These are phyloP conservation scores for Irpex lacteus DNA, from an alignment of 1,284 basidiomycete species.

Conservation along the genomic window DNA sequence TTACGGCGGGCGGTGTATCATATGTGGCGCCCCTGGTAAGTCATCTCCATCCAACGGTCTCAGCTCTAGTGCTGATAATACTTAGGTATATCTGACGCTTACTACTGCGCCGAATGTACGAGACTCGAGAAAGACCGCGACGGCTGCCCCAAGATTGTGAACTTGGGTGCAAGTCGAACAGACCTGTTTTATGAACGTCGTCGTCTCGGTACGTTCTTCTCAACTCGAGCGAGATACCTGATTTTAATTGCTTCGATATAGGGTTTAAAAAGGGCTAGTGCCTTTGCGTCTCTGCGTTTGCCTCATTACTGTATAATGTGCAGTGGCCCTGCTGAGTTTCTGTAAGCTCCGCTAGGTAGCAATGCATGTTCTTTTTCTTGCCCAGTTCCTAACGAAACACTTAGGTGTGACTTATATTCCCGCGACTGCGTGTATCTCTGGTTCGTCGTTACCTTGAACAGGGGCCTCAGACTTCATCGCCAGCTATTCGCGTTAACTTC, in stretches of 20 bases:
- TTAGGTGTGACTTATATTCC: not conserved
- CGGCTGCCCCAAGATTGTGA: slow-evolving; percentile 98
- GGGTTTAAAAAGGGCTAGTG: slow-evolving; percentile 80
- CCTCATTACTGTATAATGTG: not conserved
- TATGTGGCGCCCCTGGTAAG: slow-evolving; percentile 90
- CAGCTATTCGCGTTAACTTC: too few species aligned
- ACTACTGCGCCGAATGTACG: slow-evolving; percentile 97
- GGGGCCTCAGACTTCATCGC: not conserved
- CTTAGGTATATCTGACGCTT: slow-evolving; percentile 92
- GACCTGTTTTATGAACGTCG: slow-evolving; percentile 89
- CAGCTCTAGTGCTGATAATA: not conserved
- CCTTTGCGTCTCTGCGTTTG: not conserved
- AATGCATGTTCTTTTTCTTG: not conserved
- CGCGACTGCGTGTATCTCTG: too few species aligned
- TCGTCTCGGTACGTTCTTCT: slow-evolving; percentile 55
- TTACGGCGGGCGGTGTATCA: slow-evolving; percentile 95
- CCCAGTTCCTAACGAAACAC: not conserved
- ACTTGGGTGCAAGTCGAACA: slow-evolving; percentile 86
- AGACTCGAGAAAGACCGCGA: slow-evolving; percentile 96
- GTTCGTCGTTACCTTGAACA: not conserved
- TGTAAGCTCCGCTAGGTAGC: not conserved
- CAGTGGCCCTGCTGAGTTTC: not conserved
- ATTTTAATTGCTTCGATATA: slow-evolving; percentile 25
- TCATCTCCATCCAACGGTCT: slow-evolving; percentile 9
- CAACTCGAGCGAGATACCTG: not conserved